Evolutionary conservation across 768 basidiomycete species (phyloP).

Genomic region (Leccinellum luteum): DNA sequence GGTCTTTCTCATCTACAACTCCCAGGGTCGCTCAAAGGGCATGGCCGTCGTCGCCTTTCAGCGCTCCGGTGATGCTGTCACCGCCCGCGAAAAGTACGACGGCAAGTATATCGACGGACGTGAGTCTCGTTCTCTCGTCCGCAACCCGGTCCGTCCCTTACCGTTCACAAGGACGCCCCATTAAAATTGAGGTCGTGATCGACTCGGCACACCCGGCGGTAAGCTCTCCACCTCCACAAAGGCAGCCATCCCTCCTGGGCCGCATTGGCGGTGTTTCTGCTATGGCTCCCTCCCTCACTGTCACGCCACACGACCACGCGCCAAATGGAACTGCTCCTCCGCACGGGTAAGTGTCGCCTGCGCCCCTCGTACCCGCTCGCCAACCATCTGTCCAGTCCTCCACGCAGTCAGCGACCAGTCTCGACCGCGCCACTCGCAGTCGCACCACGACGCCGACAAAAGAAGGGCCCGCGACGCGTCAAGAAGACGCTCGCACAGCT

Average conservation of each 20-base stretch:
- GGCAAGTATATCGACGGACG: slow-evolving; percentile 73
- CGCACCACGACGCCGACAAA: slow-evolving; percentile 43
- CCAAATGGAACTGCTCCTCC: slow-evolving; percentile 14
- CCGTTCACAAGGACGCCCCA: slow-evolving; percentile 51
- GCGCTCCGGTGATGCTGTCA: slow-evolving; percentile 56
- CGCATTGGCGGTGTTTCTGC: slow-evolving; percentile 30
- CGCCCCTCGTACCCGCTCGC: background rate
- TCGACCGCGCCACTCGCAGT: slow-evolving; percentile 23
- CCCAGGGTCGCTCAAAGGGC: slow-evolving; percentile 71
- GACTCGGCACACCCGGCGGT: slow-evolving; percentile 37
- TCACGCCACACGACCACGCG: slow-evolving; percentile 10
- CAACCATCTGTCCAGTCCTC: slow-evolving; percentile 13
- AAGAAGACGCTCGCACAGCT: slow-evolving; percentile 67
- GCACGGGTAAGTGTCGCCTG: slow-evolving; percentile 10
- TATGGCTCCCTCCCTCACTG: background rate
- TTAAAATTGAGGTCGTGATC: slow-evolving; percentile 61
- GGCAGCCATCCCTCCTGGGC: slow-evolving; percentile 37
- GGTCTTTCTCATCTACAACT: slow-evolving; percentile 70
- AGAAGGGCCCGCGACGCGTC: slow-evolving; percentile 73
- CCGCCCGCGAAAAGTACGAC: slow-evolving; percentile 67
- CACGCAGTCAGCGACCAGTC: slow-evolving; percentile 18
- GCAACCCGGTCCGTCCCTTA: background rate
- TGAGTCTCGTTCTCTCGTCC: slow-evolving; percentile 25
- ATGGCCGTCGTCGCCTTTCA: slow-evolving; percentile 76
- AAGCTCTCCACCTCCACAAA: slow-evolving; percentile 22